A percentile compares a stretch with the other conserved stretches of the same genome.
Conservation (phyloP, 1,139 yeast genomes). For the Pneumocystis murina region DNA sequence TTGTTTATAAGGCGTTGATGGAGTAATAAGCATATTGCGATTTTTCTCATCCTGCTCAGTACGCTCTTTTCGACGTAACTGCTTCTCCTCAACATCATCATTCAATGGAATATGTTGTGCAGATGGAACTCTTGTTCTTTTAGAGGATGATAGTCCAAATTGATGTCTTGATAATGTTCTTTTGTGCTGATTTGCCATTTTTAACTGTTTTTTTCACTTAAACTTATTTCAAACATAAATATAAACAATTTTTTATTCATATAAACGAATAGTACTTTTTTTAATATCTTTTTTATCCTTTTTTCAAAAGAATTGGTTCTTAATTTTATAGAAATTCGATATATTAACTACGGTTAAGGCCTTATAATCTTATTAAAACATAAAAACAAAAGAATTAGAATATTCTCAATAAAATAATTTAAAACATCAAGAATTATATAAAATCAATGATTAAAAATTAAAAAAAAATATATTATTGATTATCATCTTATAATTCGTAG, state of each 20-base stretch:
- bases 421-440: too few species aligned
- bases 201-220: not conserved
- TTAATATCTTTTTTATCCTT: not conserved
- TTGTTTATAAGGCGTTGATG: not conserved
- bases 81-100: not conserved
- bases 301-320: not conserved
- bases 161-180: not conserved
- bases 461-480: too few species aligned
- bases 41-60: not conserved
- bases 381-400: not conserved
- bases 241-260: not conserved
- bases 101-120: not conserved
- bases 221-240: not conserved
- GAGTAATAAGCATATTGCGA: not conserved
- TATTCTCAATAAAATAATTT: too few species aligned
- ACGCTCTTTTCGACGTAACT: not conserved
- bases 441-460: too few species aligned
- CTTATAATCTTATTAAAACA: not conserved
- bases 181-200: not conserved
- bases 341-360: not conserved
- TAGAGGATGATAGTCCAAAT: not conserved
- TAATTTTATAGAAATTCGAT: not conserved
- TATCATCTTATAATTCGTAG: too few species aligned
- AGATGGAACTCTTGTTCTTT: not conserved
- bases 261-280: too few species aligned